phyloP scores from a whole-genome alignment of 1,284 basidiomycete species.

The Ceratobasidium sp. region DNA sequence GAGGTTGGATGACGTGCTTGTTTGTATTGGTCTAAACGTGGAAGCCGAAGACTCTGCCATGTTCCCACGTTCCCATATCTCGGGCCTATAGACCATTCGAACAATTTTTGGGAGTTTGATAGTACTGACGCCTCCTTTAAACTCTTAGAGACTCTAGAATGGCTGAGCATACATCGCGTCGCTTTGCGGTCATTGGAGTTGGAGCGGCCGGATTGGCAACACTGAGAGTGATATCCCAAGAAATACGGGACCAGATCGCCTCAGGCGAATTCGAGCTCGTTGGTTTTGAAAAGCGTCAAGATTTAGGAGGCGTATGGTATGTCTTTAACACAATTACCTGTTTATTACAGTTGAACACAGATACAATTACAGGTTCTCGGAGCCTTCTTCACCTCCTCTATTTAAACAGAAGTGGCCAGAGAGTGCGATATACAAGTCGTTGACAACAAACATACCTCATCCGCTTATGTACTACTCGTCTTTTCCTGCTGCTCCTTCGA shows the following conservation, averaged over 20 bases:
- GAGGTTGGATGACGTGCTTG: too few relatives aligned
- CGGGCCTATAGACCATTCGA: too few relatives aligned
- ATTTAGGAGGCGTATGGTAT: slow-evolving; percentile 77
- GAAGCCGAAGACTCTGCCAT: too few relatives aligned
- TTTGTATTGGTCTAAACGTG: too few relatives aligned
- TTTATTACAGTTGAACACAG: neutral
- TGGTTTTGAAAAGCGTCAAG: slow-evolving; percentile 67
- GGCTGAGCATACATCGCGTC: slow-evolving; percentile 33
- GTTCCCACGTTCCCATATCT: too few relatives aligned
- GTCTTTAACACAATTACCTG: slow-evolving; percentile 6
- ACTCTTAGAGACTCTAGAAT: neutral
- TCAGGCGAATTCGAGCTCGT: slow-evolving; percentile 63
- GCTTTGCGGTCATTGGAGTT: slow-evolving; percentile 72
- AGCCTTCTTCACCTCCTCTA: slow-evolving; percentile 5
- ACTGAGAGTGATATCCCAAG: slow-evolving; percentile 67
- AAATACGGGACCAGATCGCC: slow-evolving; percentile 57
- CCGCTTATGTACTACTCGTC: slow-evolving; percentile 72
- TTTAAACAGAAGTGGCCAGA: slow-evolving; percentile 62
- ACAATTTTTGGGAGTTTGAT: too few relatives aligned
- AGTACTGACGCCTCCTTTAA: too few relatives aligned
- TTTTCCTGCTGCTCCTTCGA: slow-evolving; percentile 70
- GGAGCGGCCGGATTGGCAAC: slow-evolving; percentile 70
- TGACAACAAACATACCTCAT: slow-evolving; percentile 78
- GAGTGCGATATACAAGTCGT: slow-evolving; percentile 74
- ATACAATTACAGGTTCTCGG: slow-evolving; percentile 36